Base-by-base conservation (phyloP, 2,329 filamentous ascomycete genomes). In the Rhexocercosporidium sp. region DNA sequence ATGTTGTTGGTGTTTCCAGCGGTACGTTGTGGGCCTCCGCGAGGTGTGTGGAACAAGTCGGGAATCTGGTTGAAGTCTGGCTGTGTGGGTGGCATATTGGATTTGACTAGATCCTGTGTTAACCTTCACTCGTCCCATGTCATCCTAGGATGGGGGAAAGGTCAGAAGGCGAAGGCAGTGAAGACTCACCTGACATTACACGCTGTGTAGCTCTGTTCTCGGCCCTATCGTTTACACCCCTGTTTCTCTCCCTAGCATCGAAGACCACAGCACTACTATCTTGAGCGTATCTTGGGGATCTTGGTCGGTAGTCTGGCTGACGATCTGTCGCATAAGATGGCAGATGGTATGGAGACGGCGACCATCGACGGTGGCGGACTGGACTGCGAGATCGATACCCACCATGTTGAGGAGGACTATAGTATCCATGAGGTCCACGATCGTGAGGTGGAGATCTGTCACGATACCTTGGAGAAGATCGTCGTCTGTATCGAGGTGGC, bases 221-320 rank as follows among this genome's bases (percentile, higher is more conserved):
- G 16, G 9, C 51, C 29, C 44, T 29, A 8, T 59, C 65, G 22
- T 59, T 51, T 37, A 8, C 22, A 18, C 27, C n/a, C 9, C 29
- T 34, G 34, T 11, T 11, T 11, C 34, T 37, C 3, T 46, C n/a
- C 49, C 54, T 22, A 14, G 62, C 53, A 18, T 68, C 62, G 12
- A 62, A 60, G 1, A 68, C 51, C 20, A 69, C 49, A 3, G 66
- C 68, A 44, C 64, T 69, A 25, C 66, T 70, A 14, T 46, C 59
- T 34, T 16, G 47, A 8, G 59, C 61, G 54, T 53, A 51, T 25
- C n/a, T 41, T 31, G 66, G 61, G 12, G 62, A 63, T 60, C 65
- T 59, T 27, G 62, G 31, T 20, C 25, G 37, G 37, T 44, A 60
- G 8, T 56, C 57, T 47, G 54, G 56, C 22, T 54, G 63, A 22